Conservation (phyloP, 495 filamentous ascomycete species). For the Penicillium steckii region DNA sequence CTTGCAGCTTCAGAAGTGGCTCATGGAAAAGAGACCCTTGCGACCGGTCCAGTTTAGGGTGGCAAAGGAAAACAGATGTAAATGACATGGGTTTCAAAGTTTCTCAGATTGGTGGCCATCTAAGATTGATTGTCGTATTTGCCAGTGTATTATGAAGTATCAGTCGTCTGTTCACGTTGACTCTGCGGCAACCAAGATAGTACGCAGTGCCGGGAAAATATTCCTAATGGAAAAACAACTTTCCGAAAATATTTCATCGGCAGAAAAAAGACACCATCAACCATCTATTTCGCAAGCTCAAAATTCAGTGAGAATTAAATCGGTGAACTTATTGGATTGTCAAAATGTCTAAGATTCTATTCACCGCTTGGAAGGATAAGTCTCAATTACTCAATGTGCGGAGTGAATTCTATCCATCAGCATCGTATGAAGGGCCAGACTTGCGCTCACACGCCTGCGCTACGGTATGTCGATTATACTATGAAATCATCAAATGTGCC, state of each 20-base stretch:
- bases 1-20: not conserved
- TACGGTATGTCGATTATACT: slow-evolving; percentile 33
- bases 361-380: slow-evolving; percentile 75
- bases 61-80: too few species aligned
- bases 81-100: too few species aligned
- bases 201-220: slow-evolving; percentile 7
- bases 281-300: not conserved
- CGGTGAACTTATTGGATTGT: not conserved
- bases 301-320: not conserved
- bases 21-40: not conserved
- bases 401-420: slow-evolving; percentile 59
- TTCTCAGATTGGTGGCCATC: too few species aligned
- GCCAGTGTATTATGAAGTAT: too few species aligned
- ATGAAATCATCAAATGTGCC: not conserved
- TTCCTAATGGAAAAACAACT: slow-evolving; percentile 12
- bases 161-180: not conserved
- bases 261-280: not conserved
- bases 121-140: too few species aligned
- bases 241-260: slow-evolving; percentile 11
- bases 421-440: slow-evolving; percentile 34
- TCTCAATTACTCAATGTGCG: slow-evolving; percentile 66
- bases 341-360: slow-evolving; percentile 69
- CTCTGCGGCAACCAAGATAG: not conserved
- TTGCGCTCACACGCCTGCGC: slow-evolving; percentile 45
- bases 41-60: too few species aligned